Evolutionary conservation across 129 eudicot genomes (phyloP).

Genomic region (Centaurea solstitialis): DNA sequence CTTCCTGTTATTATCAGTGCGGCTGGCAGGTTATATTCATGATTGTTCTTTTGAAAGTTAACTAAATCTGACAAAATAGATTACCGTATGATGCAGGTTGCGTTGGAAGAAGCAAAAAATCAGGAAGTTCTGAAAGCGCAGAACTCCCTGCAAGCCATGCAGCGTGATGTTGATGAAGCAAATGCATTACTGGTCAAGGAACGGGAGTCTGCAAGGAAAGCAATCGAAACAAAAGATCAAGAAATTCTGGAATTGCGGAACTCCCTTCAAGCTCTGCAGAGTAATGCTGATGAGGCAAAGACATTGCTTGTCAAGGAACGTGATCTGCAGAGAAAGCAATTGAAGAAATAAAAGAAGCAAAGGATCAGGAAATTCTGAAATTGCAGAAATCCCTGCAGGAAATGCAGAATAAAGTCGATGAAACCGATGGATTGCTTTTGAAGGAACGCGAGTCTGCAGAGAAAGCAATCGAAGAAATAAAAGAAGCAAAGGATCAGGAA

Average conservation of each 20-base stretch:
- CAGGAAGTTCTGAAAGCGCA: conserved; percentile 67
- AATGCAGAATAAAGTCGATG: conserved; percentile 59
- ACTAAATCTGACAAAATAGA: conserved; percentile 17
- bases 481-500: conserved; percentile 42
- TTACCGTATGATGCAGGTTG: conserved; percentile 51
- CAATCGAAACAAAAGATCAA: conserved; percentile 70
- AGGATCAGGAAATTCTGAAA: conserved; percentile 27
- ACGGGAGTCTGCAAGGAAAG: conserved; percentile 72
- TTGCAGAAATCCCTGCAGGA: conserved; percentile 50
- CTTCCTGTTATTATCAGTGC: background rate
- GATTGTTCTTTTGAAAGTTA: background rate
- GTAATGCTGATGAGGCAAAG: conserved; percentile 62
- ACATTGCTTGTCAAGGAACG: conserved; percentile 57
- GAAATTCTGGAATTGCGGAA: conserved; percentile 64
- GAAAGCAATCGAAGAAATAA: conserved; percentile 72
- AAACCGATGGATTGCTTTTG: conserved; percentile 47
- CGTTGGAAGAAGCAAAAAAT: conserved; percentile 77
- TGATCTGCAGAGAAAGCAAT: conserved; percentile 71
- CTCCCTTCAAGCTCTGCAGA: conserved; percentile 57
- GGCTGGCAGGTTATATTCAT: background rate
- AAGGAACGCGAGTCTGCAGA: conserved; percentile 66
- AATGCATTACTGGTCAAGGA: conserved; percentile 62
- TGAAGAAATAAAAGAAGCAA: conserved; percentile 48
- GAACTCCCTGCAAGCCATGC: conserved; percentile 65
- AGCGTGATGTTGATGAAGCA: conserved; percentile 62